Evolutionary conservation across 768 basidiomycete genomes (phyloP), one percentile per base, ranked within the genome.

Genomic region (Tricholomella constricta): DNA sequence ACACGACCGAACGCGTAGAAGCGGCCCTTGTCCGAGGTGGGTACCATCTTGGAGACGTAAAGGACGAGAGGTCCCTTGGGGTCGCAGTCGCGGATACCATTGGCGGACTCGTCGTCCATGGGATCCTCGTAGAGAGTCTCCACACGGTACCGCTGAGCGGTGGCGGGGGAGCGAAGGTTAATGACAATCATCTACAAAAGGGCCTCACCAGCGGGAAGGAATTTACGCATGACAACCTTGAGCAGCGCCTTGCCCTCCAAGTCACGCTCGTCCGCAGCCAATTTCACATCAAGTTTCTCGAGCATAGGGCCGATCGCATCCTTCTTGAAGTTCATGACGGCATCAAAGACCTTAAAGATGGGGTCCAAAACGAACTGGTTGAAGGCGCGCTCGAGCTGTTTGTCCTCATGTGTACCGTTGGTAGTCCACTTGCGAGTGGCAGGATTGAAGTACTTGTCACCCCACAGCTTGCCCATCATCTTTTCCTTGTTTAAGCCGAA

Each of bases 1-100:
- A 99, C 88, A 83, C 97, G 97, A 75, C 97, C 97, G 74, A 99
- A 99, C 57, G 97, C 97, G 75, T 98, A 98, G 90, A 98, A 99
- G 56, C 97, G 94, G 67, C 97, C 97, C 78, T 98, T 98, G 75
- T 99, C 97, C 62, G 97, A 97, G 40, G 97, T 98, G 57, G 97
- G 97, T 65, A 98, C 97, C 97, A 99, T 98, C 86, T 98, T 98
- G 62, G 96, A 98, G 77, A 99, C 81, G 76, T 99, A 99, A 59
- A 96, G 84, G 68, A 98, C 94, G 57, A 99, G 89, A 60, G 97
- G 97, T 48, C 86, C 97, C 41, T 86, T 88, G 71, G 97, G 89
- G 77, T 98, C 91, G 71, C 97, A 99, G 72, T 98, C 95, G 49
- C 97, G 88, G 79, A 99, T 95, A 78, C 86, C 92, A 62, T 98